These are phyloP conservation scores for Hippophae tibetana DNA, from an alignment of 306 rosid genomes.

Conservation along the genomic window DNA sequence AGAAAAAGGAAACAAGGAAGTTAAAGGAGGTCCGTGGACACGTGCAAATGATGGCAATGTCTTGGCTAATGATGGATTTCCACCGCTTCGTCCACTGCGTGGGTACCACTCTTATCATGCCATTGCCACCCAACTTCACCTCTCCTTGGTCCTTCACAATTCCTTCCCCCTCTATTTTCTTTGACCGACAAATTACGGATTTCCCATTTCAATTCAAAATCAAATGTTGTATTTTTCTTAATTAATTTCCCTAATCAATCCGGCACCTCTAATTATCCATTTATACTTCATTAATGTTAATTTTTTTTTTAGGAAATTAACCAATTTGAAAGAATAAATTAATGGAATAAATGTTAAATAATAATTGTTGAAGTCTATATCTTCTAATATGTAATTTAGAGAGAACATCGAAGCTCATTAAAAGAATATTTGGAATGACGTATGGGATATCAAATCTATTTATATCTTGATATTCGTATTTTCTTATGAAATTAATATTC, in stretches of 20 bases:
- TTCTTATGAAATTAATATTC: too few relatives aligned
- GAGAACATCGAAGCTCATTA: too few relatives aligned
- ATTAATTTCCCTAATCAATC: neutral
- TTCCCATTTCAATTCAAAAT: constrained; percentile 14
- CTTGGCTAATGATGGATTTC: constrained; percentile 62
- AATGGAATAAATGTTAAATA: too few relatives aligned
- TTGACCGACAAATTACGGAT: constrained; percentile 40
- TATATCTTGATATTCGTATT: too few relatives aligned
- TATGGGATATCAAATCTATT: too few relatives aligned
- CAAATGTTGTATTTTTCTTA: constrained; percentile 3
- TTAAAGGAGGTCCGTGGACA: constrained; percentile 55
- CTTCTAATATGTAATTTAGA: too few relatives aligned
- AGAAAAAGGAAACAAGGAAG: neutral
- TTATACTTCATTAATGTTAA: too few relatives aligned
- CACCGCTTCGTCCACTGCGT: constrained; percentile 91
- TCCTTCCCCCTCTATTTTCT: constrained; percentile 20
- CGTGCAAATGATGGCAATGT: constrained; percentile 84
- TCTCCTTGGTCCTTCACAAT: constrained; percentile 38
- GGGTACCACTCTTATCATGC: constrained; percentile 58
- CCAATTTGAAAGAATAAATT: too few relatives aligned
- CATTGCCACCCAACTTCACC: constrained; percentile 27
- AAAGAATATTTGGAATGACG: too few relatives aligned
- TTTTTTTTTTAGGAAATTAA: too few relatives aligned
- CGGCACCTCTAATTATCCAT: neutral
- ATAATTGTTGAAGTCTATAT: too few relatives aligned